A percentile compares a stretch with the other conserved stretches of the same genome.
Conservation (phyloP, 2,329 filamentous ascomycete genomes). For the Aspergillus glaucus region DNA sequence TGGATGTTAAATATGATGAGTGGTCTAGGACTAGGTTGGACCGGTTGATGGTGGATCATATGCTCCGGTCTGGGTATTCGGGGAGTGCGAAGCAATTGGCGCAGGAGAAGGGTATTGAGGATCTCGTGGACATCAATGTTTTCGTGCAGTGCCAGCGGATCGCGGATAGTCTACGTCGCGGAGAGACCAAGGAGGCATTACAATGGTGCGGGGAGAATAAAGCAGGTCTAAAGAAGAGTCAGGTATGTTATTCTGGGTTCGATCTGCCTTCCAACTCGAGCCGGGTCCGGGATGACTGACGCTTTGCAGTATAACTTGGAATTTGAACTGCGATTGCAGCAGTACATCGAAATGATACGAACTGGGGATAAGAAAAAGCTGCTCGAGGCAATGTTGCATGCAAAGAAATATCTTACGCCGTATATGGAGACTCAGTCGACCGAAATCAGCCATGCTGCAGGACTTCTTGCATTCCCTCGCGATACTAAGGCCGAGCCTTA, state of each 20-base stretch:
- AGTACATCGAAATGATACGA: slow-evolving; percentile 87
- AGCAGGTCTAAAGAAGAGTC: slow-evolving; percentile 81
- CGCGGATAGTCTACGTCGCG: slow-evolving; percentile 62
- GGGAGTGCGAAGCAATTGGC: slow-evolving; percentile 71
- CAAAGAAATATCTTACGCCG: slow-evolving; percentile 70
- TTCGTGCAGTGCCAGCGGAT: slow-evolving; percentile 79
- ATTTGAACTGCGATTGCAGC: slow-evolving; percentile 86
- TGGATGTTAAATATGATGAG: slow-evolving; percentile 87
- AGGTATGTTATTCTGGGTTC: slow-evolving; percentile 46
- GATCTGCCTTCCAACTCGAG: neutral
- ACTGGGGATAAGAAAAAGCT: slow-evolving; percentile 58
- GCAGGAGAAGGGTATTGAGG: slow-evolving; percentile 65
- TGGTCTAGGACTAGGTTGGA: slow-evolving; percentile 82
- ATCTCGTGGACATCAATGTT: slow-evolving; percentile 81
- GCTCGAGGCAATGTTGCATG: slow-evolving; percentile 72
- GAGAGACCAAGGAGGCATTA: slow-evolving; percentile 70
- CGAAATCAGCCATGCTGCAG: slow-evolving; percentile 67
- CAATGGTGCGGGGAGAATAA: slow-evolving; percentile 93
- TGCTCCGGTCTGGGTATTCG: slow-evolving; percentile 75
- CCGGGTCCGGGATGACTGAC: neutral
- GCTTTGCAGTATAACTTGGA: slow-evolving; percentile 66
- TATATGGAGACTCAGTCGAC: slow-evolving; percentile 62
- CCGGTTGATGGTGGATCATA: slow-evolving; percentile 83
- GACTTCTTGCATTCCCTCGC: slow-evolving; percentile 68
- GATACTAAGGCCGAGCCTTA: slow-evolving; percentile 56